phyloP scores from a whole-genome alignment of 306 rosid genomes.

The Malus asiatica region DNA sequence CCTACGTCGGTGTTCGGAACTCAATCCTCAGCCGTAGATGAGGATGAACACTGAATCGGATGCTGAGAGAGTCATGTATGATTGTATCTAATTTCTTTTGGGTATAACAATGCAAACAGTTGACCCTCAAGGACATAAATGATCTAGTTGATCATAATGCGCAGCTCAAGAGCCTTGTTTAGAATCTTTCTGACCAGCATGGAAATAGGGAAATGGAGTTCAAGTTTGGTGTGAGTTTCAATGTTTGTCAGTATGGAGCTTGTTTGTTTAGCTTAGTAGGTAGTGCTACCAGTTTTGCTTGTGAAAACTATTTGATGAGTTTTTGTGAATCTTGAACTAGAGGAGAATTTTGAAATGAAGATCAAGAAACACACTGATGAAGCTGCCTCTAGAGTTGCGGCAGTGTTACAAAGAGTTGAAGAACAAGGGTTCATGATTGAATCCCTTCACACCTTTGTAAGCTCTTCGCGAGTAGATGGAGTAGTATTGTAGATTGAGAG shows the following conservation, averaged over 20 bases:
- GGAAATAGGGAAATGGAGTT: conserved; percentile 62
- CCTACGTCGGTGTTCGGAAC: too few species aligned
- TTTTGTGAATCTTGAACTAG: conserved; percentile 13
- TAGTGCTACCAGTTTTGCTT: neutral
- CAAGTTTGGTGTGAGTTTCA: conserved; percentile 41
- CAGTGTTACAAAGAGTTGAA: conserved; percentile 83
- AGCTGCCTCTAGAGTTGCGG: conserved; percentile 72
- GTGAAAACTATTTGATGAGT: neutral
- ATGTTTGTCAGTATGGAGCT: neutral
- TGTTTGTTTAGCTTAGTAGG: neutral
- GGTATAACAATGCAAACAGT: conserved; percentile 33
- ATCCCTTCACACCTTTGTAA: conserved; percentile 85
- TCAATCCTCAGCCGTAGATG: too few species aligned
- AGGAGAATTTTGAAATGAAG: conserved; percentile 75
- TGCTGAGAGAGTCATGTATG: conserved; percentile 46
- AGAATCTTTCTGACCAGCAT: conserved; percentile 68
- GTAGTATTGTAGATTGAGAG: neutral
- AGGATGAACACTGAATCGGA: conserved; percentile 30
- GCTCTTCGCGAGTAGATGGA: conserved; percentile 10
- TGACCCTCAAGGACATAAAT: conserved; percentile 92
- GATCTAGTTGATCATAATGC: conserved; percentile 89
- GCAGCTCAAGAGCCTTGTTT: conserved; percentile 80
- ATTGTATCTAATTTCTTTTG: neutral
- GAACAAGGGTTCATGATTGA: conserved; percentile 90
- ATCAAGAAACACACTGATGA: conserved; percentile 64